Percentiles rank a stretch among this genome's conserved stretches.
These are phyloP conservation scores for Russula sp. DNA, from an alignment of 768 basidiomycete species.

Conservation along the genomic window DNA sequence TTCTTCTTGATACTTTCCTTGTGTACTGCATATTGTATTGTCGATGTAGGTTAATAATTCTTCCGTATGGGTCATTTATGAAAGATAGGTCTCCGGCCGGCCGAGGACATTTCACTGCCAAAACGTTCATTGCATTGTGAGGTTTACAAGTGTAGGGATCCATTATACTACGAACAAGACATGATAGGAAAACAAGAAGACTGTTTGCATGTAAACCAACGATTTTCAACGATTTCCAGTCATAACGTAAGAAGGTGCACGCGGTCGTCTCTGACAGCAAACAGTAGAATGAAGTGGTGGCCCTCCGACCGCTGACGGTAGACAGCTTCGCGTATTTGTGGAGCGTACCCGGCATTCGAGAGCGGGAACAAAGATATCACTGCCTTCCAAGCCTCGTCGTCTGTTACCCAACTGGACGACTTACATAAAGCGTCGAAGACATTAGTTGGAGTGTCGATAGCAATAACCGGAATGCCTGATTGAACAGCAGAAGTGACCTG, in stretches of 20 bases:
- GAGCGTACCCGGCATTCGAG: slow-evolving; percentile 54
- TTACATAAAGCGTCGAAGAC: slow-evolving; percentile 60
- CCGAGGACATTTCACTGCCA: too few species aligned
- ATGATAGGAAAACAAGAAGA: background rate
- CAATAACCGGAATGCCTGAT: slow-evolving; percentile 60
- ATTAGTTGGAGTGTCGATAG: slow-evolving; percentile 55
- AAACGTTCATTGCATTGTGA: background rate
- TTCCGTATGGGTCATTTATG: background rate
- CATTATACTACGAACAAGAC: background rate
- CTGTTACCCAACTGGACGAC: slow-evolving; percentile 57
- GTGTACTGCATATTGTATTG: background rate
- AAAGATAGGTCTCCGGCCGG: background rate
- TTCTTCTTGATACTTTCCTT: background rate
- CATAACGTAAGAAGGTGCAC: slow-evolving; percentile 47
- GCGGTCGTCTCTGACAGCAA: slow-evolving; percentile 63
- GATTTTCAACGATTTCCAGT: background rate
- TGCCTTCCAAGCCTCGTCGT: slow-evolving; percentile 70
- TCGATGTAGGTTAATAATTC: background rate
- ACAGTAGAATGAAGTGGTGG: slow-evolving; percentile 54
- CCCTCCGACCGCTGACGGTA: slow-evolving; percentile 59
- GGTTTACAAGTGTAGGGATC: background rate
- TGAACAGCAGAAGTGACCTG: slow-evolving; percentile 56
- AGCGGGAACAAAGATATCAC: slow-evolving; percentile 51
- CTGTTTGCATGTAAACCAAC: background rate
- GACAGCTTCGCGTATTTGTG: slow-evolving; percentile 62